A percentile compares a stretch with the other conserved stretches of the same genome.
Evolutionary conservation across 441 rosid genomes (phyloP).

Genomic region (Populus trichocarpa): DNA sequence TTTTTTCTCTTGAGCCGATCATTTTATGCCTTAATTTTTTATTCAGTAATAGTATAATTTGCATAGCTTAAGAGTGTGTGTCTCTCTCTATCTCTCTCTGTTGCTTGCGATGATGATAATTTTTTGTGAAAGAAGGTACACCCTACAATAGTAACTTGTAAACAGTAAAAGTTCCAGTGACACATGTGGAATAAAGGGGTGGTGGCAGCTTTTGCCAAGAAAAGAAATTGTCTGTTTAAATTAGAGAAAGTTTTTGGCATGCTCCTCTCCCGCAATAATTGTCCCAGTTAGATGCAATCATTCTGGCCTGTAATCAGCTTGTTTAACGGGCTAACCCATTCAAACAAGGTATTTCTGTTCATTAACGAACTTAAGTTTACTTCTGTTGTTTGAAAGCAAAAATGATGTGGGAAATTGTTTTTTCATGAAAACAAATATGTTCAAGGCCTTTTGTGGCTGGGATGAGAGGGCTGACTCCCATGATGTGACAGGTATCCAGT

Average conservation of each 20-base stretch:
- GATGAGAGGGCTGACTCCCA: constrained; percentile 24
- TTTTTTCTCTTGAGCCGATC: not conserved
- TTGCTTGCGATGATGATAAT: not conserved
- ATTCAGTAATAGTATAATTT: no score
- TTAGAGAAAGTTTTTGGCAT: not conserved
- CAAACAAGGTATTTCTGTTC: not conserved
- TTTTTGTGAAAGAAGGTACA: not conserved
- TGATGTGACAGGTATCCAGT: constrained; percentile 36
- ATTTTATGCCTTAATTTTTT: not conserved
- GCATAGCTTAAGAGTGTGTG: no score
- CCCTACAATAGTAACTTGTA: not conserved
- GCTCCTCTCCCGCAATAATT: not conserved
- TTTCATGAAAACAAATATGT: constrained; percentile 15
- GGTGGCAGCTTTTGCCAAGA: constrained; percentile 5
- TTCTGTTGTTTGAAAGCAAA: not conserved
- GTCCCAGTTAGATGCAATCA: not conserved
- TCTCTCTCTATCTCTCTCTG: not conserved
- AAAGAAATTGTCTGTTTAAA: not conserved
- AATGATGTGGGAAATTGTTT: constrained; percentile 5
- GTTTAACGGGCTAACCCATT: not conserved
- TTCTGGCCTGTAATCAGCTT: constrained; percentile 17
- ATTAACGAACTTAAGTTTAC: not conserved
- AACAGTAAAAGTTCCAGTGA: constrained; percentile 12
- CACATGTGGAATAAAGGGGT: constrained; percentile 13
- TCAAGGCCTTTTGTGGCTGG: constrained; percentile 27